Evolutionary conservation across 305 asterid genomes (phyloP), one percentile per base, ranked within the genome.

Genomic region (Fraxinus sp.): DNA sequence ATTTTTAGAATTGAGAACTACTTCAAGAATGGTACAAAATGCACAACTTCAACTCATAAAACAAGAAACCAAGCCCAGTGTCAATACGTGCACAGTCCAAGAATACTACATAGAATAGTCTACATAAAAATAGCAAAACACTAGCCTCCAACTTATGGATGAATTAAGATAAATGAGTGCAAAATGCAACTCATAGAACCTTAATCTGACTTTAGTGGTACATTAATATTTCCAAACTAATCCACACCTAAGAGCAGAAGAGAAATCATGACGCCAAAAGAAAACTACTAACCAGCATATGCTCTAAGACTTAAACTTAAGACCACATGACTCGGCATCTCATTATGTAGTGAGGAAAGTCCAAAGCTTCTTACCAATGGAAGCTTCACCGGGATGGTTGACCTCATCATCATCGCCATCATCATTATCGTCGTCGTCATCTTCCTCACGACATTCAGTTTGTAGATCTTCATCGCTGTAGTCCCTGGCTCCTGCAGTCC

Each of bases 341-440:
- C 79, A 43, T 90, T 87, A 97, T 36, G 98, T 95, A 37, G 95
- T 91, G 85, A 97, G 92, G 83, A 97, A 95, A 68, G 90, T 97
- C 99, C 98, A 95, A 30, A 97, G 86, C 91, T 97, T 97, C 92
- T 90, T 97, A 76, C 98, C 97, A 0, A 97, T 83, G 57, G 99
- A 97, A 55, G 30, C 93, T 90, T 97, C 90, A 71, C 99, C 98
- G 0, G 97, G 98, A 87, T 93, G 98, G 62, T 86, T 86, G 33
- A 86, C 94, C 83, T 87, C 97, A 20, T 91, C 93, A 6, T 84
- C 96, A 37, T 81, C 91, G 11, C 84, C 90, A 11, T 89, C 92
- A 7, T 83, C 89, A 9, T 83, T 88, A 36, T 84, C 89, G 5
- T 83, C 88, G 24, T 85, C 90, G 7, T 87, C 87, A 11, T 83